Percentiles rank a stretch among this genome's conserved stretches.
These are phyloP conservation scores for Mycena vulgaris DNA, from an alignment of 768 basidiomycete genomes.

Conservation along the genomic window DNA sequence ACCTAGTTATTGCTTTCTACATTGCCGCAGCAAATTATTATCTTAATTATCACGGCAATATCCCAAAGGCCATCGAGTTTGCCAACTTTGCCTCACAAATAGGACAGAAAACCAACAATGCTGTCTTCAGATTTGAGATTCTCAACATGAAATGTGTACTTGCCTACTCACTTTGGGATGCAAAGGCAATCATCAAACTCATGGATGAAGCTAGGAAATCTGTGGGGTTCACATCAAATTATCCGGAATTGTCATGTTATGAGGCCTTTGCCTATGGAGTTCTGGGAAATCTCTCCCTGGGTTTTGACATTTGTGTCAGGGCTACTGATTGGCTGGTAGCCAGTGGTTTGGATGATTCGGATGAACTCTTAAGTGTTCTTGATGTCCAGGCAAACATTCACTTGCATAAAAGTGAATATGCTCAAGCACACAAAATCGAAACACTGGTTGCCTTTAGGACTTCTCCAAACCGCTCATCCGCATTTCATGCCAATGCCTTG, in stretches of 20 bases:
- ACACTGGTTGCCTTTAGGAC: background rate
- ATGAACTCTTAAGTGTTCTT: background rate
- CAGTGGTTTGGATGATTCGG: background rate
- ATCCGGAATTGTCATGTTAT: no score
- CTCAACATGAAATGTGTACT: background rate
- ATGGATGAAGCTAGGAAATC: background rate
- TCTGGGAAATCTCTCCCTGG: no score
- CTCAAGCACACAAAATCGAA: background rate
- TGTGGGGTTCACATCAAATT: background rate
- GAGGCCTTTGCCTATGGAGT: no score
- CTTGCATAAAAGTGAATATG: constrained; percentile 1
- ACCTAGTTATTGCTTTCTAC: background rate
- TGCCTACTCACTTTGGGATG: background rate
- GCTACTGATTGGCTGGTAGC: no score
- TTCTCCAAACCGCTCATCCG: background rate
- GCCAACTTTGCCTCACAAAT: background rate
- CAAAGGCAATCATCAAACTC: background rate
- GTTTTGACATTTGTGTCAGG: no score
- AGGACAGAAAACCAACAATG: background rate
- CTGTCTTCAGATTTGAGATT: background rate
- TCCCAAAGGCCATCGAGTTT: background rate
- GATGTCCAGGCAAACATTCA: background rate
- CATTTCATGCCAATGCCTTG: background rate
- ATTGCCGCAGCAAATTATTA: background rate
- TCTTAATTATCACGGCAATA: background rate